Evolutionary conservation across 2,329 filamentous ascomycete genomes (phyloP).

Genomic region (Aspergillus ochraceoroseus): DNA sequence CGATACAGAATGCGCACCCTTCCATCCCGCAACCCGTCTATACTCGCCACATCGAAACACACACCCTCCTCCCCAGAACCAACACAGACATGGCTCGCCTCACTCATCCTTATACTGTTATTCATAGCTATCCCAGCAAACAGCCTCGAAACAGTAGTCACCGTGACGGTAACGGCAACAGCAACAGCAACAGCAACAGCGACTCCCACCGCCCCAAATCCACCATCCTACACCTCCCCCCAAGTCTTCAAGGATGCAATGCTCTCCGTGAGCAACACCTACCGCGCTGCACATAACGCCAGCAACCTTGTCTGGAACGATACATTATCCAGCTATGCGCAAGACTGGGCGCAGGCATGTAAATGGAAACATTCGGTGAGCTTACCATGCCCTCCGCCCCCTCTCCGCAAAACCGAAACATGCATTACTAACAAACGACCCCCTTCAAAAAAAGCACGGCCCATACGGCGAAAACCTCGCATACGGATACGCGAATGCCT

Average conservation of each 20-base stretch:
- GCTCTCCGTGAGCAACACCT: slow-evolving; percentile 62
- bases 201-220: slow-evolving; percentile 26
- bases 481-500: slow-evolving; percentile 58
- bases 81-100: no score
- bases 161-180: slow-evolving; percentile 23
- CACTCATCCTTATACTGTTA: slow-evolving; percentile 5
- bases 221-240: slow-evolving; percentile 43
- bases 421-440: slow-evolving; percentile 6
- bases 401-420: neutral
- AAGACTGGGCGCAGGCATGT: slow-evolving; percentile 47
- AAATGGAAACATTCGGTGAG: slow-evolving; percentile 41
- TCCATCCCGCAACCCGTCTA: neutral
- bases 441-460: slow-evolving; percentile 48
- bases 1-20: no score
- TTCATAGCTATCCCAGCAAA: neutral
- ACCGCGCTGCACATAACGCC: slow-evolving; percentile 60
- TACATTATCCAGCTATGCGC: slow-evolving; percentile 55
- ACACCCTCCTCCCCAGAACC: neutral
- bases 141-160: slow-evolving; percentile 14
- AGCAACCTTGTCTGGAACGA: slow-evolving; percentile 59
- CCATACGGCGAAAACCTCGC: slow-evolving; percentile 72
- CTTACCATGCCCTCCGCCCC: neutral
- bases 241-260: slow-evolving; percentile 49
- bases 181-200: slow-evolving; percentile 20
- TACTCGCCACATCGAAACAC: neutral